Base-by-base conservation (phyloP, 1,284 basidiomycete species). In the Cystobasidium slooffiae region DNA sequence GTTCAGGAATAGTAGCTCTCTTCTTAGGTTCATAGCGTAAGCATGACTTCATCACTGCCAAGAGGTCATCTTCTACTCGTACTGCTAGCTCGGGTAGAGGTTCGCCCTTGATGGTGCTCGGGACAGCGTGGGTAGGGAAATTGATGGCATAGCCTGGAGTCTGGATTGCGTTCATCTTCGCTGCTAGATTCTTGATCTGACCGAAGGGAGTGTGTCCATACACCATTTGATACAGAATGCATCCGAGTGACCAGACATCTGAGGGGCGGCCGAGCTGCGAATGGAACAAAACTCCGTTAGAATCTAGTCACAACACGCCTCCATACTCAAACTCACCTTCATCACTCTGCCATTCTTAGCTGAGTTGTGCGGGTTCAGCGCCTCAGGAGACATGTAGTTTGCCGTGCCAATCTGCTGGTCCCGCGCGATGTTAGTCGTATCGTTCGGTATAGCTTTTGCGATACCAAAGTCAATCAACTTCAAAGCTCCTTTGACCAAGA, bases 171-270 rank as follows among this genome's bases (percentile, higher is more conserved):
- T 90, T 90, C 88, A 95, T 90, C 84, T 94, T 95, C 78, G 91
- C 91, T 2, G 82, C 87, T 77, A 94, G 93, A 72, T 95, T 91
- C 0, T 90, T 90, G 14, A 94, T 86, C 43, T 90, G 90, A 75
- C 91, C 88, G 83, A 99, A 99, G 3, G 95, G 92, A 74, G 94
- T 94, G 72, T 87, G 88, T 51, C 94, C 94, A 75, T 94, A 91
- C 47, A 98, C 91, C 90, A 98, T 95, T 82, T 98, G 96, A 84
- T 91, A 98, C 46, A 99, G 84, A 69, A 98, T 93, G 83, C 96
- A 98, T 0, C 95, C 97, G 18, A 98, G 85, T 18, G 95, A 93
- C 97, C 97, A 99, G n/a, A 97, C 87, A 83, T 99, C 96, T 61
- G 93, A 92, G 74, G 94, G 93, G 58, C 80, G 77, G 22, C 80